These are phyloP conservation scores for Tillandsia leiboldiana DNA, from an alignment of 176 grass and related monocot species.

Conservation along the genomic window DNA sequence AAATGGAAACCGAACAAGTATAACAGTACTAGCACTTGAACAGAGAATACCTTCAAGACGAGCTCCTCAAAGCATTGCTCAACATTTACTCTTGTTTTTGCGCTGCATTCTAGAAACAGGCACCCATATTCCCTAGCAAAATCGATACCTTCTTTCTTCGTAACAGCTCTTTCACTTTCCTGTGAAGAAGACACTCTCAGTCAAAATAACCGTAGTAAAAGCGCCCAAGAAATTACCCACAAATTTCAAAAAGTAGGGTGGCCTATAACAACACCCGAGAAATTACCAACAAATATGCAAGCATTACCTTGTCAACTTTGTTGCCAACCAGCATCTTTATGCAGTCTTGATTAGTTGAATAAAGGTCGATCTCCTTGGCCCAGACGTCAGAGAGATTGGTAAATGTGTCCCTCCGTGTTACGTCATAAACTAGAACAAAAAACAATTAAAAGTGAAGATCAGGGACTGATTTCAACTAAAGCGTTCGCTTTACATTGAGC, in stretches of 20 bases:
- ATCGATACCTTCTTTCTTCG: constrained; percentile 90
- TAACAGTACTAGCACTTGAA: not conserved
- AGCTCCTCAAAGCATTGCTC: constrained; percentile 96
- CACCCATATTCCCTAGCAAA: constrained; percentile 92
- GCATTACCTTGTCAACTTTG: constrained; percentile 91
- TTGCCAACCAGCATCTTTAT: constrained; percentile 99
- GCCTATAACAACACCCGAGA: not conserved
- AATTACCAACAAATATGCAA: not conserved
- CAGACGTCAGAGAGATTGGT: constrained; percentile 89
- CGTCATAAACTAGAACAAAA: constrained; percentile 58
- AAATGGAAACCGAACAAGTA: not conserved
- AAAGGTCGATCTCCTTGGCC: constrained; percentile 96
- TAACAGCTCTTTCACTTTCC: constrained; percentile 95
- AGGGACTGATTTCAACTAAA: not conserved
- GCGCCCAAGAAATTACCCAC: not conserved
- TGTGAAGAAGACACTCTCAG: constrained; percentile 19
- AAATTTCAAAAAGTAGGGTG: not conserved
- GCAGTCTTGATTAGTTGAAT: constrained; percentile 97
- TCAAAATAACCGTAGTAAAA: not conserved
- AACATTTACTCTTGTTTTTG: constrained; percentile 86
- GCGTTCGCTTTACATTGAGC: not conserved
- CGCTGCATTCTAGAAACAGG: constrained; percentile 96
- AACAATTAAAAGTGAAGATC: not conserved
- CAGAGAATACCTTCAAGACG: constrained; percentile 58
- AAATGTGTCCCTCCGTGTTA: constrained; percentile 81